A percentile compares a stretch with the other conserved stretches of the same genome.
Conservation (phyloP, 2,329 filamentous ascomycete genomes). For the Bipolaris sorokiniana region DNA sequence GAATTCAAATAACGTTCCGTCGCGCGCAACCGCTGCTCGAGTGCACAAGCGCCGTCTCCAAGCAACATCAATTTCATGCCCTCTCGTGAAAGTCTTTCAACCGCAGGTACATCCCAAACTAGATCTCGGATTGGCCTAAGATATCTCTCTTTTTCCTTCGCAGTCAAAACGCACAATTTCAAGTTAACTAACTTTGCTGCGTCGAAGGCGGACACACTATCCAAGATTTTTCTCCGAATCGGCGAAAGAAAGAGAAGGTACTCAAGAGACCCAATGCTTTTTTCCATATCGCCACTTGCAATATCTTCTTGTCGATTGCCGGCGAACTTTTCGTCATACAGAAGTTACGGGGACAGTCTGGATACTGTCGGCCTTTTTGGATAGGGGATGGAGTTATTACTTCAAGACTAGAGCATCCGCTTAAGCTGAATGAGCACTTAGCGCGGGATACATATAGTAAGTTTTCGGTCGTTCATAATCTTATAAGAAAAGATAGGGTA, state of each 20-base stretch:
- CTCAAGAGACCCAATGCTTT: not conserved
- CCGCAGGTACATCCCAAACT: not conserved
- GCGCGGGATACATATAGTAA: not conserved
- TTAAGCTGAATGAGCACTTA: not conserved
- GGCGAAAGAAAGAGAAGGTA: constrained; percentile 1
- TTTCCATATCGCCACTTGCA: not conserved
- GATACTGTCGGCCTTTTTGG: not conserved
- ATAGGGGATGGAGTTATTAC: not conserved
- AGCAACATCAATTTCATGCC: constrained; percentile 1
- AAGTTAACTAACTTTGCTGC: constrained; percentile 1
- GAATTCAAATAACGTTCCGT: constrained; percentile 2
- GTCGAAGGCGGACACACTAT: not conserved
- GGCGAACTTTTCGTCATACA: not conserved
- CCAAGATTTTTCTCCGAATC: not conserved
- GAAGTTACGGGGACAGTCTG: not conserved
- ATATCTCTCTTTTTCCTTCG: not conserved
- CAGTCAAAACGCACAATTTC: not conserved
- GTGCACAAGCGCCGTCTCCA: not conserved
- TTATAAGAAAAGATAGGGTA: not conserved
- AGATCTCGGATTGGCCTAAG: constrained; percentile 2
- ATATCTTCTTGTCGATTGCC: not conserved
- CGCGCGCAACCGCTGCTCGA: not conserved
- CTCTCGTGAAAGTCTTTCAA: not conserved
- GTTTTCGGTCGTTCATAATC: not conserved
- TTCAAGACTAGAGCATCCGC: not conserved